phyloP scores from a whole-genome alignment of 1,284 basidiomycete species.

The Cutaneotrichosporon sp. region DNA sequence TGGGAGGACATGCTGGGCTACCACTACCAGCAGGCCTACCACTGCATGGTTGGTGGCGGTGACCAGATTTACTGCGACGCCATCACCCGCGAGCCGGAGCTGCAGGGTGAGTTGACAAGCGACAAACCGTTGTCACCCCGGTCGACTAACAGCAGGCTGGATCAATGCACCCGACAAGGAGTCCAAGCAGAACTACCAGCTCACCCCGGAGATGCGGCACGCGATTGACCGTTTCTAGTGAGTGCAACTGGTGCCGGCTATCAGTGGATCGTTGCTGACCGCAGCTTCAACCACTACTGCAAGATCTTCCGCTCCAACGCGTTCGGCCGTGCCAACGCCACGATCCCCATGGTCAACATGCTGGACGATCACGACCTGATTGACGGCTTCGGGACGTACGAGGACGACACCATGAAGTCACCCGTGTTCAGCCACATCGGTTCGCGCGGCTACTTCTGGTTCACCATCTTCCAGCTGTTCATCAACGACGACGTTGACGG shows the following conservation, averaged over 20 bases:
- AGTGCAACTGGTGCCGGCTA: constrained; percentile 8
- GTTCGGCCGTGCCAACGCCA: constrained; percentile 87
- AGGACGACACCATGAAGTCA: constrained; percentile 73
- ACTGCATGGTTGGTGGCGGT: constrained; percentile 60
- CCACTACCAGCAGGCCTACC: constrained; percentile 79
- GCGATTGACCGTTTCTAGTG: constrained; percentile 75
- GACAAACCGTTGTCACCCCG: neutral
- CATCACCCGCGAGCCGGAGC: constrained; percentile 56
- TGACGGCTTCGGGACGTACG: constrained; percentile 82
- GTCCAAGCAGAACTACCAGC: constrained; percentile 63
- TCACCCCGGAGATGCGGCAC: constrained; percentile 71
- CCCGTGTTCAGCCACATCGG: constrained; percentile 72
- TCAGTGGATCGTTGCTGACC: neutral
- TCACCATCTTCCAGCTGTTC: constrained; percentile 88
- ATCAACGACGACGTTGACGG: constrained; percentile 76
- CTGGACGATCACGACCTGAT: constrained; percentile 70
- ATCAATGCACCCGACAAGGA: constrained; percentile 66
- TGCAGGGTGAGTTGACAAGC: constrained; percentile 43
- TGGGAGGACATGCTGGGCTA: constrained; percentile 87
- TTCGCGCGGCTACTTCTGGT: constrained; percentile 80
- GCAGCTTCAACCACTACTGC: constrained; percentile 83
- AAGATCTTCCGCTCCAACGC: constrained; percentile 81
- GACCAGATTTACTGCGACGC: constrained; percentile 58
- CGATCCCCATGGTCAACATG: constrained; percentile 71
- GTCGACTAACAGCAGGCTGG: constrained; percentile 65